Evolutionary conservation across 23 red algal species (phyloP), one percentile per base, ranked within the genome.

Genomic region (Gracilaria caudata): DNA sequence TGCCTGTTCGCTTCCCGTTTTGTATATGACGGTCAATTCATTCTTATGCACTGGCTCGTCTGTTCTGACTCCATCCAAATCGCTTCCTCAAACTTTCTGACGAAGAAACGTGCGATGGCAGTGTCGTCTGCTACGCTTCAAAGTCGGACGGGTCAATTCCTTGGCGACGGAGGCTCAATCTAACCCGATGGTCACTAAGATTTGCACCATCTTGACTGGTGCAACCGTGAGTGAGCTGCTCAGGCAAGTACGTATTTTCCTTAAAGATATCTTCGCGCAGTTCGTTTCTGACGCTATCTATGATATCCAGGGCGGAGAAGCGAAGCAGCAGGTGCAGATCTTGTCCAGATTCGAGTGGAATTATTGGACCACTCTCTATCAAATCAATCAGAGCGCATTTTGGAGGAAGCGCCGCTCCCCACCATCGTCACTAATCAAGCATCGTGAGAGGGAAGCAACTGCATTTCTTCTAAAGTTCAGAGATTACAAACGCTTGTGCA

Each of bases 301-400:
- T 28, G 21, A 51, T 78, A 17, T 68, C 36, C 32, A 82, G 79
- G 51, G 29, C 25, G 35, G 51, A 24, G 47, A 36, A 32, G 89
- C 89, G 19, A 37, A 16, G 77, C 54, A 17, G 89, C 79, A 46
- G 95, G 95, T 49, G 95, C 95, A 7, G 91, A 98, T 36, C 29
- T 98, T 10, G 91, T 90, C 38, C 91, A 98, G 79, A 71, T 98
- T 64, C 87, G 95, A 43, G 44, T 94, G 36, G 95, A 98, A 55
- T 33, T 84, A 6, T 76, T 98, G 7, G n/a, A 83, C 19, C 65
- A 37, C 5, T 32, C n/a, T 2, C 61, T 78, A 21, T 12, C 30
- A 70, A 19, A 70, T 34, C 29, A 82, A 57, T 98, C 90, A 90
- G 32, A 83, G 38, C 78, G 76, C 51, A 41, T 98, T 28, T 78